Conservation (phyloP, 1,139 yeast species). For the Zygoascus hellenicus region DNA sequence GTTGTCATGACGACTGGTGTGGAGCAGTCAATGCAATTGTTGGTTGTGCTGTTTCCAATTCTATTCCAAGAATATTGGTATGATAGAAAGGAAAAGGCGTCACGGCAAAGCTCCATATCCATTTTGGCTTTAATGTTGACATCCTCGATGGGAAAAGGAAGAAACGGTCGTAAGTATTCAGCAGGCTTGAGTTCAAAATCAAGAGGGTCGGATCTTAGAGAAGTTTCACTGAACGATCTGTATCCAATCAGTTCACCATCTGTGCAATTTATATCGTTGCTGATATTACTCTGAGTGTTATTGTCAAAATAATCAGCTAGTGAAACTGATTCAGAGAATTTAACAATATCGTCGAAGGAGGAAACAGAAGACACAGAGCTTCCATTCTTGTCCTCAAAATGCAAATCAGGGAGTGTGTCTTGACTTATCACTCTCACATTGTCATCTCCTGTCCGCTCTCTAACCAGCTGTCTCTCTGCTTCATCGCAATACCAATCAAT, state of each 20-base stretch:
- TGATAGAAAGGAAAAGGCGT: slow-evolving; percentile 19
- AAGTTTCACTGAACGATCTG: slow-evolving; percentile 14
- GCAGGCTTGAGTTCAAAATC: slow-evolving; percentile 18
- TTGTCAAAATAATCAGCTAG: slow-evolving; percentile 19
- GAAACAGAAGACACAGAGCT: neutral
- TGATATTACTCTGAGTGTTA: slow-evolving; percentile 14
- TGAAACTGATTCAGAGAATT: slow-evolving; percentile 11
- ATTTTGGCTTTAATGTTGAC: neutral
- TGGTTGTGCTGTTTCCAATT: slow-evolving; percentile 1
- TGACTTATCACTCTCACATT: slow-evolving; percentile 23
- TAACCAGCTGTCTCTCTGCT: slow-evolving; percentile 16
- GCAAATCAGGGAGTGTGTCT: slow-evolving; percentile 16
- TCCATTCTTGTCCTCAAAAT: neutral
- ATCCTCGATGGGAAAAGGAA: too few species aligned
- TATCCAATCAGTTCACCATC: slow-evolving; percentile 15
- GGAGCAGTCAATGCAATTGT: slow-evolving; percentile 18
- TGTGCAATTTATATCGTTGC: slow-evolving; percentile 10
- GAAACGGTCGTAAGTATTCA: too few species aligned
- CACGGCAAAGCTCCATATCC: slow-evolving; percentile 17
- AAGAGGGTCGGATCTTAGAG: slow-evolving; percentile 14
- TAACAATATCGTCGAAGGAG: slow-evolving; percentile 8
- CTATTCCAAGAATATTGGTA: slow-evolving; percentile 13
- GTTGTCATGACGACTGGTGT: slow-evolving; percentile 16
- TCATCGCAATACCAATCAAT: slow-evolving; percentile 30
- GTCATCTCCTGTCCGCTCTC: slow-evolving; percentile 8